Conservation (phyloP, 2,329 filamentous ascomycete genomes). For the Chaetomium strumarium region DNA sequence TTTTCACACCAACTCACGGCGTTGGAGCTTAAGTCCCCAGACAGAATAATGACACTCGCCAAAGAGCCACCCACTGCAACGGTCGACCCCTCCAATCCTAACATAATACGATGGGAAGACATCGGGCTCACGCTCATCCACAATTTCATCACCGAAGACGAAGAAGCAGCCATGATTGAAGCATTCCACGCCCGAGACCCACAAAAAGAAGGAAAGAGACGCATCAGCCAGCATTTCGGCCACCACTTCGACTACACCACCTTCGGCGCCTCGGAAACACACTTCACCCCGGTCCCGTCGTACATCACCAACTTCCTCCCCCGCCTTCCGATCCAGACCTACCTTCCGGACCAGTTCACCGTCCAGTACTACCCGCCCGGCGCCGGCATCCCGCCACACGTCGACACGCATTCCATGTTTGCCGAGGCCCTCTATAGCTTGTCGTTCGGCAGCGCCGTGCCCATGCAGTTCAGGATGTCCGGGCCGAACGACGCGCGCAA, state of each 20-base stretch:
- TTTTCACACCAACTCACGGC: too few species aligned
- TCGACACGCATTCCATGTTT: conserved; percentile 49
- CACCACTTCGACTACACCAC: conserved; percentile 25
- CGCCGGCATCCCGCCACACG: conserved; percentile 54
- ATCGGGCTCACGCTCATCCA: conserved; percentile 22
- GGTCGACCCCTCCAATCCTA: conserved; percentile 16
- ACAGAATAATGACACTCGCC: conserved; percentile 2
- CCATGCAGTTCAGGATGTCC: conserved; percentile 39
- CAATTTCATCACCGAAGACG: conserved; percentile 22
- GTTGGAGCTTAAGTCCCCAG: too few species aligned
- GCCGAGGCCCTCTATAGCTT: conserved; percentile 40
- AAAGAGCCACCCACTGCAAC: conserved; percentile 8
- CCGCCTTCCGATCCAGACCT: conserved; percentile 35
- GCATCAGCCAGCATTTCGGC: conserved; percentile 25
- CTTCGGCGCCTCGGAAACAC: conserved; percentile 21
- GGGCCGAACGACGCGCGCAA: conserved; percentile 25
- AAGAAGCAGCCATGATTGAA: conserved; percentile 22
- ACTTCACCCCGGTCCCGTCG: conserved; percentile 20
- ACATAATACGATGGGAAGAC: conserved; percentile 19
- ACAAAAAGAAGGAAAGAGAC: conserved; percentile 10
- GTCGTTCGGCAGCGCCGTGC: conserved; percentile 36
- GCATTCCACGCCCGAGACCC: conserved; percentile 21
- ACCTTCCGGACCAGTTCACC: conserved; percentile 43
- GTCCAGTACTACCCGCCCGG: conserved; percentile 56
- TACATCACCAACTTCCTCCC: conserved; percentile 21